Percentiles rank a stretch among this genome's conserved stretches.
Conservation (phyloP, 164 flowering plant species). For the Nymphaea thermarum region DNA sequence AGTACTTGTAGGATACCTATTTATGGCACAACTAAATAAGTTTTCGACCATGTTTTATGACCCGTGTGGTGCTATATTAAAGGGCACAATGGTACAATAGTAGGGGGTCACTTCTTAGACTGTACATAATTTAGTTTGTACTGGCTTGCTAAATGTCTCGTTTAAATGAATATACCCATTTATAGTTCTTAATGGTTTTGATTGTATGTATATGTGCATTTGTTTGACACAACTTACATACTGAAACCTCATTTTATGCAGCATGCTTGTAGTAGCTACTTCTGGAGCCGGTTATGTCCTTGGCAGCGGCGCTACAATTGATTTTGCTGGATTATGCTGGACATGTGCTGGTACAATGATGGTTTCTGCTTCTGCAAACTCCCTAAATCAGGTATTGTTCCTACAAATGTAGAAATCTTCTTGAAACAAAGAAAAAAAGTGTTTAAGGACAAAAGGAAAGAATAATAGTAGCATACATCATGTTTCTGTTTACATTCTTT, state of each 20-base stretch:
- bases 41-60: too few species aligned
- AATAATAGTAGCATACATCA: not conserved
- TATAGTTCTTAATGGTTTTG: not conserved
- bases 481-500: too few species aligned
- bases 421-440: too few species aligned
- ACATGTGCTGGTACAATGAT: constrained; percentile 98
- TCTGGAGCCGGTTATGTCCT: constrained; percentile 87
- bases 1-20: too few species aligned
- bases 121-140: too few species aligned
- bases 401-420: not conserved
- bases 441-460: too few species aligned
- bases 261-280: constrained; percentile 95
- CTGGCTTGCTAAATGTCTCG: too few species aligned
- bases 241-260: constrained; percentile 14
- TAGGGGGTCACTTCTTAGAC: too few species aligned
- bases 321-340: constrained; percentile 65
- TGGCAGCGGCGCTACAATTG: constrained; percentile 69
- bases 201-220: not conserved
- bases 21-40: too few species aligned
- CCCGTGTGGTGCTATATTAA: too few species aligned
- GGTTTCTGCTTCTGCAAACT: constrained; percentile 92
- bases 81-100: too few species aligned
- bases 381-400: constrained; percentile 71
- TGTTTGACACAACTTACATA: not conserved
- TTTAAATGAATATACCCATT: too few species aligned